phyloP scores from a whole-genome alignment of 163 green algal genomes.

The Smithsoniella earleae region DNA sequence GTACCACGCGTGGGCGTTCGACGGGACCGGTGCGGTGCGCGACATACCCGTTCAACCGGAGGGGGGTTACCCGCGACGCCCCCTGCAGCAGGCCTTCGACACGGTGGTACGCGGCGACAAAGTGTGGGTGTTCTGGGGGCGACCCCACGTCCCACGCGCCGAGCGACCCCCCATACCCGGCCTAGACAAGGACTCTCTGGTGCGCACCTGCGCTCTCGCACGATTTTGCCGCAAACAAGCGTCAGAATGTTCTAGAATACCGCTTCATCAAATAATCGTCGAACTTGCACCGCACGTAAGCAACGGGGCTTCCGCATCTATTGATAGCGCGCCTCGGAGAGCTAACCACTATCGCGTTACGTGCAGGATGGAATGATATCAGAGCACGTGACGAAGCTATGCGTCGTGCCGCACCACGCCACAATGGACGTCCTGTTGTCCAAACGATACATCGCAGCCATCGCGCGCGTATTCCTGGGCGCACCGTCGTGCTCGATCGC shows the following conservation, averaged over 20 bases:
- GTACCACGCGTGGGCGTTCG: conserved; percentile 24
- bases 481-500: not conserved
- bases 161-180: conserved; percentile 6
- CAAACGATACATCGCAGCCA: not conserved
- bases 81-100: conserved; percentile 14
- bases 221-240: not conserved
- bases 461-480: not conserved
- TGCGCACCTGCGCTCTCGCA: not conserved
- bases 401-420: not conserved
- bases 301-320: not conserved
- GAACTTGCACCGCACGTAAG: no score
- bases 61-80: not conserved
- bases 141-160: not conserved
- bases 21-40: not conserved
- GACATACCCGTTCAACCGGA: conserved; percentile 22
- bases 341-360: not conserved
- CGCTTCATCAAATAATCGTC: no score
- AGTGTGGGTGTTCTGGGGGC: conserved; percentile 19
- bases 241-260: not conserved
- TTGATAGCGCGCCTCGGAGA: not conserved
- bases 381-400: not conserved
- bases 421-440: not conserved
- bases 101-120: not conserved
- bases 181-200: not conserved
- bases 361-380: not conserved